Base-by-base conservation (phyloP, 441 rosid species). In the Aleurites moluccanus region DNA sequence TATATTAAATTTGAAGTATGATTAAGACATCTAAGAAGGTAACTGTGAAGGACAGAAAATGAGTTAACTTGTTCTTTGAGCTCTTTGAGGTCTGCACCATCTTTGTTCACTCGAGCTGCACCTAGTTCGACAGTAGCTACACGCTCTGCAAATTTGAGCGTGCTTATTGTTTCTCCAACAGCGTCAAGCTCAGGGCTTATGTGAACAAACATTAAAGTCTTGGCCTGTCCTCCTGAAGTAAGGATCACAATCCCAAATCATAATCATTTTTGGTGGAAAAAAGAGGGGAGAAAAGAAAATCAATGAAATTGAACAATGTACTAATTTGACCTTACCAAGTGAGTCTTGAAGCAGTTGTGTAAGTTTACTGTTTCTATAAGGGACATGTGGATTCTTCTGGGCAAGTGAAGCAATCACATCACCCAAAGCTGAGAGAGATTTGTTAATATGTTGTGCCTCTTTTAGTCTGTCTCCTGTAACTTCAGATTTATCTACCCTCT, bases 331-430 rank as follows among this genome's bases (percentile, higher is more conserved):
- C 75, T 80, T 88, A 93, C 98, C 98, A 38, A 93, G 93, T 69
- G 98, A 91, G 64, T 93, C 97, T 75, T 93, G 98, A 72, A 93
- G 97, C 63, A 93, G 86, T 70, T 93, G 98, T 42, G 98, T 93
- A 73, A 93, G 97, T 75, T 93, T 93, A 89, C 98, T 92, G 82
- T 92, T 92, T 81, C 97, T 74, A 77, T 92, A 91, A 56, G 97
- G 97, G 35, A 92, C 96, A 82, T 92, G 98, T 0, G 92, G 89
- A 79, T 90, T 91, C 82, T 90, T 91, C 50, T 91, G 98, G 14
- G 98, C 92, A 77, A 93, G 90, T n/a, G 98, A 90, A 74, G 97
- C 87, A 65, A 93, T 93, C 75, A 93, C 98, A 80, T 93, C 98
- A 21, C 98, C 98, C 68, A 93, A 80, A 74, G 98, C 98, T 64